Percentiles rank a stretch among this genome's conserved stretches.
Conservation (phyloP, 495 filamentous ascomycete species). For the Penicillium bialowiezense region DNA sequence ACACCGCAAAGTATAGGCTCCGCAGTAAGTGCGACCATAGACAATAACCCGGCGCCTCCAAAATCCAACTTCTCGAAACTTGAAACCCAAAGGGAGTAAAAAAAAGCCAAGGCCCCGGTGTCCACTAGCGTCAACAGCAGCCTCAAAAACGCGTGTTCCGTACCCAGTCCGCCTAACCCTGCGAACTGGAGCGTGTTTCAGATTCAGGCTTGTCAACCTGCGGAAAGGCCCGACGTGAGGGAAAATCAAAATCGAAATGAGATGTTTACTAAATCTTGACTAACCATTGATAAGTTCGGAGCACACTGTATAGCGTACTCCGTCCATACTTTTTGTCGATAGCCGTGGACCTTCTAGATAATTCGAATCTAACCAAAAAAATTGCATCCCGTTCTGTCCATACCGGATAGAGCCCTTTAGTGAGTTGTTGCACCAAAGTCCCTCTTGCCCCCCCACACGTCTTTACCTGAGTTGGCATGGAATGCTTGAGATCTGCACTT, state of each 20-base stretch:
- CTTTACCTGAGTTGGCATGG: neutral
- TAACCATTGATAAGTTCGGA: no score
- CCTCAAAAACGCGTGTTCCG: conserved; percentile 28
- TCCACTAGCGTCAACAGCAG: conserved; percentile 11
- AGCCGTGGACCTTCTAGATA: no score
- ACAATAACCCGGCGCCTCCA: conserved; percentile 4
- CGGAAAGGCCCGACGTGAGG: conserved; percentile 22
- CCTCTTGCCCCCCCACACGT: conserved; percentile 10
- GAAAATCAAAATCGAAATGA: neutral
- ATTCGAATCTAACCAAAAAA: neutral
- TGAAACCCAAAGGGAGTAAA: neutral
- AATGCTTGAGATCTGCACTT: conserved; percentile 2
- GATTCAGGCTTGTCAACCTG: conserved; percentile 27
- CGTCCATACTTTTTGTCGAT: no score
- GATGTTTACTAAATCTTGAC: neutral
- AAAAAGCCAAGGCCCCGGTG: conserved; percentile 15
- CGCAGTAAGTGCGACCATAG: conserved; percentile 5
- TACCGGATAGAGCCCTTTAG: neutral
- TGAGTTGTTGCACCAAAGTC: neutral
- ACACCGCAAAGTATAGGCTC: conserved; percentile 7
- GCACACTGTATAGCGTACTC: no score
- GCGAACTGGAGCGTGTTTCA: conserved; percentile 32
- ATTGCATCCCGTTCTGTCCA: neutral
- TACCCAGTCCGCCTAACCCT: neutral
- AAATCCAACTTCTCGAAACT: neutral